Evolutionary conservation across 441 rosid genomes (phyloP).

Genomic region (Brassica hybrid): DNA sequence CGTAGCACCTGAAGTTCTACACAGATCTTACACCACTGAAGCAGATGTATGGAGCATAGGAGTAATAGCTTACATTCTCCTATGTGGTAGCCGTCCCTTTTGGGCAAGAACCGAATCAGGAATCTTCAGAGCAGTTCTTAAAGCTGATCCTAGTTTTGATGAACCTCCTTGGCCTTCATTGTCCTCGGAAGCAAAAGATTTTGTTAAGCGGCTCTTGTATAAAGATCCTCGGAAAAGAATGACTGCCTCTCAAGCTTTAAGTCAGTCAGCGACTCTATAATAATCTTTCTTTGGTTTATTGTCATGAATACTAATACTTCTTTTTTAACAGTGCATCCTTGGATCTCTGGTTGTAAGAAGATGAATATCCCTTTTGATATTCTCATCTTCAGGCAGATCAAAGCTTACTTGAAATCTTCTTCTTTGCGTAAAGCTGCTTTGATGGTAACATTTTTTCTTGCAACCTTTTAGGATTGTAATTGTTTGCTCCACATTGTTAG

Average conservation of each 20-base stretch:
- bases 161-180: constrained; percentile 91
- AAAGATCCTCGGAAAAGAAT: constrained; percentile 91
- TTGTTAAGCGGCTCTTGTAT: constrained; percentile 74
- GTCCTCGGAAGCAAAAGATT: constrained; percentile 85
- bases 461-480: background rate
- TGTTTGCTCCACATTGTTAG: background rate
- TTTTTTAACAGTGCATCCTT: constrained; percentile 80
- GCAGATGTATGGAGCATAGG: constrained; percentile 99
- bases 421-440: constrained; percentile 45
- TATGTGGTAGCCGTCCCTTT: constrained; percentile 97
- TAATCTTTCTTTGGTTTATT: constrained; percentile 12
- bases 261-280: constrained; percentile 63
- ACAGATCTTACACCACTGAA: constrained; percentile 86
- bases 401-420: constrained; percentile 81
- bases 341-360: constrained; percentile 63
- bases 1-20: constrained; percentile 98
- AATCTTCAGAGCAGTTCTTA: constrained; percentile 90
- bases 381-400: constrained; percentile 71
- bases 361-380: constrained; percentile 80
- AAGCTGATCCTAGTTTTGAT: constrained; percentile 85
- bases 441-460: constrained; percentile 41
- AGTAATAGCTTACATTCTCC: constrained; percentile 88
- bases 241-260: constrained; percentile 93
- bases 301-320: constrained; percentile 15
- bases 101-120: constrained; percentile 99